Evolutionary conservation across 179 eudicot genomes (phyloP).

Genomic region (Silene vulgaris): DNA sequence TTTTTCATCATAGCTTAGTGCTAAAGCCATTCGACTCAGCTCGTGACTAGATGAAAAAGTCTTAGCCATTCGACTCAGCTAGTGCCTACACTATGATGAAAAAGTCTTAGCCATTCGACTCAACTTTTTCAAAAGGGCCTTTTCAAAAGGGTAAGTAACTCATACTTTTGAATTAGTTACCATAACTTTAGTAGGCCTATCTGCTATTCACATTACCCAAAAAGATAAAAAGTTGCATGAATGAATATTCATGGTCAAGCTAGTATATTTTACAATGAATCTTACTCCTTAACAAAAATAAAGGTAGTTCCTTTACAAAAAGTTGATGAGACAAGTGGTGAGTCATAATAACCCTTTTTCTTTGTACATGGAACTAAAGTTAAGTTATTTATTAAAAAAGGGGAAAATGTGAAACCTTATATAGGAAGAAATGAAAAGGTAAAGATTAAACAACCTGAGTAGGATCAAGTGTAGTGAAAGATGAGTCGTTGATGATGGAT

Average conservation of each 20-base stretch:
- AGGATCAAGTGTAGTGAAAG: conserved; percentile 49
- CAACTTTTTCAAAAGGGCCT: too few species aligned
- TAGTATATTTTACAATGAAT: conserved; percentile 12
- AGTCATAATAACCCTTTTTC: conserved; percentile 8
- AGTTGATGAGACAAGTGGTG: conserved; percentile 22
- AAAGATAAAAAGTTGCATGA: neutral
- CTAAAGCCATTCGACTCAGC: too few species aligned
- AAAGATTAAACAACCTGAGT: conserved; percentile 48
- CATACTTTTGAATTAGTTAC: too few species aligned
- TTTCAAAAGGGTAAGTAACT: too few species aligned
- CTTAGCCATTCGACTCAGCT: too few species aligned
- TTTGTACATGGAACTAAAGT: neutral
- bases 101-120: too few species aligned
- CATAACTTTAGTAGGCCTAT: conserved; percentile 15
- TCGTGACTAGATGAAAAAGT: too few species aligned
- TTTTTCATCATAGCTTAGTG: too few species aligned
- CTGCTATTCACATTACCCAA: too few species aligned
- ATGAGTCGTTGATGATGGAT: conserved; percentile 78
- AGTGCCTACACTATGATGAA: too few species aligned
- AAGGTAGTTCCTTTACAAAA: conserved; percentile 21
- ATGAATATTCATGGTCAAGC: conserved; percentile 27
- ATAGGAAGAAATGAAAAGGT: neutral
- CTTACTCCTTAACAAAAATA: neutral
- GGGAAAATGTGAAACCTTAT: neutral
- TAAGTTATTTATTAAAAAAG: too few species aligned